Percentiles rank a stretch among this genome's conserved stretches.
phyloP scores from a whole-genome alignment of 345 rosid genomes.

The Salix caprea region DNA sequence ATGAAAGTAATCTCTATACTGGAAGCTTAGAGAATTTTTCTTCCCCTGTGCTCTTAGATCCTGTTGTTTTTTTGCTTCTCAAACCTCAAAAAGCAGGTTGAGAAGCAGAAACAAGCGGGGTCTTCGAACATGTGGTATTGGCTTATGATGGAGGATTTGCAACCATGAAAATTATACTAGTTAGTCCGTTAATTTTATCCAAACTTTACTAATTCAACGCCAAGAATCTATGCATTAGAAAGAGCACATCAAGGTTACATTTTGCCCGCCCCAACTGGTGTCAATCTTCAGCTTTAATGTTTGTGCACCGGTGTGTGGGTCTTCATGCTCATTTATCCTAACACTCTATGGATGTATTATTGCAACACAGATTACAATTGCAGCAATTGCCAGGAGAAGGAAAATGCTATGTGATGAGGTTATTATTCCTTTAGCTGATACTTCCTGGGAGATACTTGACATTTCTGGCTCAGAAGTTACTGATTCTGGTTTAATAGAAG shows the following conservation, averaged over 20 bases:
- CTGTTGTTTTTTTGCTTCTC: no score
- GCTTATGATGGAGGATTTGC: no score
- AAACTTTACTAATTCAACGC: no score
- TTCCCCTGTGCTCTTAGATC: no score
- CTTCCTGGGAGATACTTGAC: constrained; percentile 81
- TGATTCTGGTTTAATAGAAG: constrained; percentile 53
- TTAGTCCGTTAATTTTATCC: no score
- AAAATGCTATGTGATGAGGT: constrained; percentile 57
- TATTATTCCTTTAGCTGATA: constrained; percentile 60
- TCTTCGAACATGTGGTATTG: no score
- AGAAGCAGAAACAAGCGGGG: no score
- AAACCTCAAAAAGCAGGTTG: no score
- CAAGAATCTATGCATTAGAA: neutral
- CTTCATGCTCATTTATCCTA: neutral
- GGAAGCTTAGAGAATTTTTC: no score
- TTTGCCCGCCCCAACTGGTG: neutral
- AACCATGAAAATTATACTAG: no score
- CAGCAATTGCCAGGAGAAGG: constrained; percentile 81
- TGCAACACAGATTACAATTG: constrained; percentile 48
- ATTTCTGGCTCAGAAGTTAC: constrained; percentile 73
- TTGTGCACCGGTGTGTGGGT: neutral
- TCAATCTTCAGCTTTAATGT: neutral
- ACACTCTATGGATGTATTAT: neutral
- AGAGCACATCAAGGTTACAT: neutral
- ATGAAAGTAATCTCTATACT: no score